Base-by-base conservation (phyloP, 352 stramenopile genomes). In the Globisporangium perplexum region DNA sequence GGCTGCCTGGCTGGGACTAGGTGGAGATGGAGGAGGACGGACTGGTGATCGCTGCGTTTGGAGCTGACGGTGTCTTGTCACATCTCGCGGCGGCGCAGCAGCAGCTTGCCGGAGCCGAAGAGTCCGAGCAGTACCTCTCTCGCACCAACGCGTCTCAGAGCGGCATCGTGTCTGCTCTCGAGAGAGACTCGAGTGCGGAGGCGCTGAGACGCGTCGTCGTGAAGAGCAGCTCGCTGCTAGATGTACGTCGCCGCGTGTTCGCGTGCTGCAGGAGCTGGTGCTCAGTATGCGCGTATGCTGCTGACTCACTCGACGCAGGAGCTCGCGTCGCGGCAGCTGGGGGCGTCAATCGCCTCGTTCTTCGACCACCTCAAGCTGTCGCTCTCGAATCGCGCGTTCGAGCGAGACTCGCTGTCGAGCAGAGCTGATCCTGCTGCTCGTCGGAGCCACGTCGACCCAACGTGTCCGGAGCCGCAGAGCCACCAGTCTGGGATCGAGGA, bases 301-400 rank as follows among this genome's bases (percentile, higher is more conserved):
- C 43, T 28, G 31, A 11, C 31, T 17, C 8, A 38, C 10, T 12
- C 12, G 31, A 38, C 31, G 10, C 53, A 78, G 69, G 69, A 78
- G 26, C 36, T 78, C 26, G 54, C 52, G 14, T 74, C 69, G n/a
- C 62, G 62, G 3, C 66, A 74, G n/a, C 56, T 78, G 7, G 24
- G 24, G 12, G 47, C 64, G 12, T 76, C 69, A n/a, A 66, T 78
- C 30, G 48, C 59, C 3, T 49, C 60, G 17, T 78, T 78, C 52
- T 76, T 62, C 53, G 60, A 71, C 15, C 67, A 78, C 33, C 43
- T 76, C 38, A 31, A 43, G 30, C n/a, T 24, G 7, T 65, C 51
- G 35, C 20, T 68, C 41, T 74, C 68, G 12, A 72, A 72, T 23
- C 54, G 45, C 4, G 33, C 31, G 14, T 74, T 68, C 8, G 53